Evolutionary conservation across 768 basidiomycete genomes (phyloP), one percentile per base, ranked within the genome.

Genomic region (Pleurotus ostreatus): DNA sequence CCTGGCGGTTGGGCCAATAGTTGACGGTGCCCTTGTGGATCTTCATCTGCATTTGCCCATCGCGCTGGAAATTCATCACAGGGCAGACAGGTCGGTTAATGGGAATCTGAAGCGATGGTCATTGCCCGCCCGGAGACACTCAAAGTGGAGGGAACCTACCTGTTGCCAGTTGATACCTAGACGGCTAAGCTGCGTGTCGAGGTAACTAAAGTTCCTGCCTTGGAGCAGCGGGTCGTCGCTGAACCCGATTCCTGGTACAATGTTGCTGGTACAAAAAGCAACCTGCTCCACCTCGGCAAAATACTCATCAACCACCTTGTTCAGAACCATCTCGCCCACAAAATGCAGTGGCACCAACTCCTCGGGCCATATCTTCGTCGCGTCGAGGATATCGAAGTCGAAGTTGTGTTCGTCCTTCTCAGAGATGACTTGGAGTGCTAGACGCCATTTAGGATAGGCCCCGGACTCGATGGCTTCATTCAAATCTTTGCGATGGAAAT

Each of bases 201-300:
- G 82, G 72, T 95, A 94, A 0, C 85, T 88, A 70, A 94, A 93
- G 71, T 92, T 92, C 40, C 94, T 78, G 3, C 88, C 86, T 71
- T 89, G 88, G n/a, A 93, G 74, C 23, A 93, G 71, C 2, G 90
- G 90, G 62, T 92, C 89, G 65, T 89, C 80, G 62, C 83, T 85
- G 65, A 88, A 86, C 5, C 83, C 84, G 52, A 86, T 85, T 5
- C 83, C 84, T 3, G 84, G 85, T 6, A 86, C 84, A 25, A 86
- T 73, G 48, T 86, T 84, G 25, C 72, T 73, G 1, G 92, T 95
- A 69, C 90, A 95, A 70, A 93, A 95, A 0, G 92, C 93, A 52
- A 86, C 86, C 70, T 94, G 92, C 70, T 96, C 94, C 5, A 84
- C 84, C 72, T 95, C 92, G 9, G 91, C 72, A 72, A 94, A 94